Evolutionary conservation across 202 grass and related monocot genomes (phyloP).

Genomic region (Saccharum hybrid): DNA sequence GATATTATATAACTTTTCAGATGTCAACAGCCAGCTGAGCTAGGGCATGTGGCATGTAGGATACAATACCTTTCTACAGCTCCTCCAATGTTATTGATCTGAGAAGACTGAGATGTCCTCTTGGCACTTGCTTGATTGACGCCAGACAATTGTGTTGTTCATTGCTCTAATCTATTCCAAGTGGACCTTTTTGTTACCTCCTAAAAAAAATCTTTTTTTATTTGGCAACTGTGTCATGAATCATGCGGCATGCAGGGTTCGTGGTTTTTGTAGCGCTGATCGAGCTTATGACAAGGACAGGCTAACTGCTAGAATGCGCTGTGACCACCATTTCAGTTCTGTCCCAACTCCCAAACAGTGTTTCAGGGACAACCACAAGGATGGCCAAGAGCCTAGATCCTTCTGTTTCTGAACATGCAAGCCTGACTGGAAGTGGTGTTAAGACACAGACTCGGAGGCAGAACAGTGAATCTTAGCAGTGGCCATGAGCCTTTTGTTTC

Average conservation of each 20-base stretch:
- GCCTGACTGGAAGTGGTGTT: neutral
- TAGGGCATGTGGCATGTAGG: constrained; percentile 35
- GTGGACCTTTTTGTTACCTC: neutral
- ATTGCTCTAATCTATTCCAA: constrained; percentile 14
- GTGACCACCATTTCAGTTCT: constrained; percentile 4
- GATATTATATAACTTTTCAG: constrained; percentile 10
- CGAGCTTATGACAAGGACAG: constrained; percentile 38
- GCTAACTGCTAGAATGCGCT: constrained; percentile 3
- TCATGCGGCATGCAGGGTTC: neutral
- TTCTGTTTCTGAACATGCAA: neutral
- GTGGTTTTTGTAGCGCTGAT: neutral
- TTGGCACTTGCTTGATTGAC: constrained; percentile 26
- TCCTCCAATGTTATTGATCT: constrained; percentile 22
- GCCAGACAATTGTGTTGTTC: constrained; percentile 22
- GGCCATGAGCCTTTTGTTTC: neutral
- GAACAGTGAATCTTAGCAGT: neutral
- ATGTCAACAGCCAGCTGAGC: constrained; percentile 22
- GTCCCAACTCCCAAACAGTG: neutral
- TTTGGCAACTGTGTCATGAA: constrained; percentile 28
- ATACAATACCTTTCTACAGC: constrained; percentile 29
- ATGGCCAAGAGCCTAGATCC: neutral
- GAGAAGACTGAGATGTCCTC: neutral
- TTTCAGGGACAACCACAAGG: neutral
- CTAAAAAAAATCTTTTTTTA: constrained; percentile 1
- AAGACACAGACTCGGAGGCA: neutral